Evolutionary conservation across 164 flowering plant genomes (phyloP), one percentile per base, ranked within the genome.

Genomic region (Brasenia schreberi): DNA sequence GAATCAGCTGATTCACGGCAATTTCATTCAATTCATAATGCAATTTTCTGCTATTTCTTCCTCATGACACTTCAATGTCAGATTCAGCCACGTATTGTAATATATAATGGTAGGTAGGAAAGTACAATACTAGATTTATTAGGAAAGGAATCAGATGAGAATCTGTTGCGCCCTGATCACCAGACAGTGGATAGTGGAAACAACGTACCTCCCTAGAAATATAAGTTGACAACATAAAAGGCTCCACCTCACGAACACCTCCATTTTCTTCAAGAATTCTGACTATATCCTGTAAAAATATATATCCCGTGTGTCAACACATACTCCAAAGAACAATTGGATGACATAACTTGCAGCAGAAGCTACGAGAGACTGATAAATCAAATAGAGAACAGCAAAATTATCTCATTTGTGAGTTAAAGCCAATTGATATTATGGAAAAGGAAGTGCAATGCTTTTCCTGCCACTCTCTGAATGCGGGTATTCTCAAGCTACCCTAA

Each of bases 171-270:
- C n/a, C n/a, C n/a, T n/a, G n/a, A n/a, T n/a, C n/a, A n/a, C 49
- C 9, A 44, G 49, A 5, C 6, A 44, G 49, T 44, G 49, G 6
- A 5, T 60, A 7, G 62, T n/a, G 62, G 62, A 6, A n/a, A 60
- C 19, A 7, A n/a, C 63, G 43, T 85, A 86, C 96, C 90, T 90
- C 93, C 61, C 69, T 73, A 52, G 59, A 60, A 60, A 71, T 23
- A 65, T 63, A 67, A 59, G 70, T 69, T 19, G 84, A 71, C 63
- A 93, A 82, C 69, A 73, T 83, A 80, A 93, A 93, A 42, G 98
- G 98, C 74, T 93, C 98, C 68, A 81, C 81, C 74, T 87, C 96
- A 14, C 65, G 74, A 69, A 80, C 66, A 9, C 84, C 96, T 27
- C 82, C 90, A 75, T 84, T 77, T 17, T 73, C 82, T 63, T 77